Conservation (phyloP, 768 basidiomycete species). For the Coprinellus aureogranulatus region DNA sequence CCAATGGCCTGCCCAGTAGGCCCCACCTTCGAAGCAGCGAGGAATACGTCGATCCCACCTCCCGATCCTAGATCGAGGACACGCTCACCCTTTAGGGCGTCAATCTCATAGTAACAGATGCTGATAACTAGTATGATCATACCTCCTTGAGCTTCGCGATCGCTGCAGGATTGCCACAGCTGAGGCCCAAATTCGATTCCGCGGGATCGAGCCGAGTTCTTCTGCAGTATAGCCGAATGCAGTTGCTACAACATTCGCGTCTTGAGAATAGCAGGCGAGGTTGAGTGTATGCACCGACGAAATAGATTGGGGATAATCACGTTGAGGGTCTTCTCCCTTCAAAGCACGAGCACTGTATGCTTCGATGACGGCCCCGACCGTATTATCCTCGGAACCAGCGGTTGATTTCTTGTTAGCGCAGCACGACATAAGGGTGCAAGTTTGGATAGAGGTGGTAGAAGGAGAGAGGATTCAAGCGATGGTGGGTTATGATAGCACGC, state of each 20-base stretch:
- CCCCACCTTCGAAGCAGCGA: conserved; percentile 51
- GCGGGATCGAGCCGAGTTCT: conserved; percentile 42
- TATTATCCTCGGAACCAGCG: background rate
- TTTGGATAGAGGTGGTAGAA: background rate
- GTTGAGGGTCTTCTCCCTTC: conserved; percentile 22
- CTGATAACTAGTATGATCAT: background rate
- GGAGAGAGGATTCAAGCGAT: background rate
- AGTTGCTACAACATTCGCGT: conserved; percentile 34
- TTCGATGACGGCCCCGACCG: conserved; percentile 23
- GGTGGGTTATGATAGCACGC: background rate
- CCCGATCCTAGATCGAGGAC: conserved; percentile 60
- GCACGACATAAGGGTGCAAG: conserved; percentile 1
- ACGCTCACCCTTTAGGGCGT: conserved; percentile 56
- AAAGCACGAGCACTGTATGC: conserved; percentile 33
- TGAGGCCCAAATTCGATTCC: conserved; percentile 47
- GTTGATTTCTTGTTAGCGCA: background rate
- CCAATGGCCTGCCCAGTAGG: conserved; percentile 50
- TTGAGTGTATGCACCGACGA: background rate
- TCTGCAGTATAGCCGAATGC: conserved; percentile 49
- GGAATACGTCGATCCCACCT: conserved; percentile 54
- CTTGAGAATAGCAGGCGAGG: conserved; percentile 13
- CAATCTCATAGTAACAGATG: too few relatives aligned
- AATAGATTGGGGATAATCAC: background rate
- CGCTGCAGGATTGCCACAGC: conserved; percentile 54
- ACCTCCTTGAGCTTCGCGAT: conserved; percentile 47